Conservation (phyloP, 306 rosid genomes). For the Corylus heterophylla region DNA sequence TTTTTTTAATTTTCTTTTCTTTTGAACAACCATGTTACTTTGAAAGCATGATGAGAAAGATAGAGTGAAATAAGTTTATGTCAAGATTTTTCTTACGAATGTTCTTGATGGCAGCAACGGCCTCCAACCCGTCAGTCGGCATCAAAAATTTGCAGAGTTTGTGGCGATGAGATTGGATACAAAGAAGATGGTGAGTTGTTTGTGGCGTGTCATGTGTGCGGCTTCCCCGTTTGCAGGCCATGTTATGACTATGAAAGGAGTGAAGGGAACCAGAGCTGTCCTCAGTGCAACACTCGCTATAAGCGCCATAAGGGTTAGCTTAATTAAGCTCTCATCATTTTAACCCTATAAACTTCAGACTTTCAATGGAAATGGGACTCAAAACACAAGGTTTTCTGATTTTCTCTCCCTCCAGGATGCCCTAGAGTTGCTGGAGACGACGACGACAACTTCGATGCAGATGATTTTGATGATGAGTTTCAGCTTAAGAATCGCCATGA, state of each 20-base stretch:
- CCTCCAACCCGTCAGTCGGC: constrained; percentile 39
- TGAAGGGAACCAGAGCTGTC: constrained; percentile 86
- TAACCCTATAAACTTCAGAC: not conserved
- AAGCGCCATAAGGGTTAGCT: constrained; percentile 78
- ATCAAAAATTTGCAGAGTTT: constrained; percentile 65
- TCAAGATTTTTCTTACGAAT: not conserved
- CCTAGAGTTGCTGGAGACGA: constrained; percentile 90
- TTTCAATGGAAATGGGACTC: constrained; percentile 1
- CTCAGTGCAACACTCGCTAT: constrained; percentile 88
- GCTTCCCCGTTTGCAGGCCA: constrained; percentile 86
- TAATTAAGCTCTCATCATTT: not conserved
- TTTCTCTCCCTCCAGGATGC: constrained; percentile 52
- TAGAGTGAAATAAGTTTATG: not conserved
- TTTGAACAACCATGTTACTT: not conserved
- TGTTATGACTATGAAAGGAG: constrained; percentile 93
- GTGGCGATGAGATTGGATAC: constrained; percentile 83
- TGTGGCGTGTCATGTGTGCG: constrained; percentile 80
- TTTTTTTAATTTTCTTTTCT: not conserved
- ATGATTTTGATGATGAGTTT: constrained; percentile 90
- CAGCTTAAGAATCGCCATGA: constrained; percentile 47
- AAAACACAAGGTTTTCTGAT: constrained; percentile 1
- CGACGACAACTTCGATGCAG: constrained; percentile 57
- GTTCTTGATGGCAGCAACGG: constrained; percentile 37
- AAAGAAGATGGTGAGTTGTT: constrained; percentile 72
- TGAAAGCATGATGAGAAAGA: not conserved